Percentiles rank a stretch among this genome's conserved stretches.
Conservation (phyloP, 1,284 basidiomycete species). For the Abortiporus biennis region DNA sequence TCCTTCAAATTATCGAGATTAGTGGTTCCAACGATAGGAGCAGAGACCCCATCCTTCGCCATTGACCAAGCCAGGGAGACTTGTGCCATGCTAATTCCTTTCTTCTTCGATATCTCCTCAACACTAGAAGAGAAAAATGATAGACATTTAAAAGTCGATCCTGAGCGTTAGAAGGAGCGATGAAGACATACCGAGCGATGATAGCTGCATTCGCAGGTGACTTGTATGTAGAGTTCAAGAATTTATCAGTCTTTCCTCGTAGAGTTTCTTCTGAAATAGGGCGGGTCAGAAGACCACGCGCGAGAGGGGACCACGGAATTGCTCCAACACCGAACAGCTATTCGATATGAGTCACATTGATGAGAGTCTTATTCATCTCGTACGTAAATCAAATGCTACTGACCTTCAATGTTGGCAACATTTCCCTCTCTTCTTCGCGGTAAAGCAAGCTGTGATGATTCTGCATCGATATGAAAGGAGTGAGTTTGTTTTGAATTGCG, state of each 20-base stretch:
- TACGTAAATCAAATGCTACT: background rate
- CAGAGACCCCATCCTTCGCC: conserved; percentile 33
- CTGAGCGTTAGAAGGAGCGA: too few relatives aligned
- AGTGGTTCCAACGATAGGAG: conserved; percentile 50
- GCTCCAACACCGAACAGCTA: conserved; percentile 27
- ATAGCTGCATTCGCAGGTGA: too few relatives aligned
- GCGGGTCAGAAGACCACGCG: conserved; percentile 26
- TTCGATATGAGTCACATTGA: conserved; percentile 5
- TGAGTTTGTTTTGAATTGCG: conserved; percentile 41
- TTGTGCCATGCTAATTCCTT: conserved; percentile 49
- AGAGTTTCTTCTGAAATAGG: conserved; percentile 18
- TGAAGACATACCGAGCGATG: too few relatives aligned
- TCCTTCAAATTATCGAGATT: conserved; percentile 44
- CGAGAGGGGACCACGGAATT: conserved; percentile 35
- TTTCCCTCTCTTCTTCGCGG: conserved; percentile 63
- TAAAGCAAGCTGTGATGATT: conserved; percentile 54
- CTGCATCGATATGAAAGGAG: conserved; percentile 70
- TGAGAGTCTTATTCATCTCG: too few relatives aligned
- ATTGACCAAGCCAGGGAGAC: conserved; percentile 48
- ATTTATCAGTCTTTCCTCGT: conserved; percentile 19
- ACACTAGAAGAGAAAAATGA: conserved; percentile 30
- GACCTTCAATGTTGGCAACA: conserved; percentile 55
- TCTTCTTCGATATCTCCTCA: conserved; percentile 47
- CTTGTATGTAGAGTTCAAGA: too few relatives aligned
- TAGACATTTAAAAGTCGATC: too few relatives aligned